Percentiles rank a stretch among this genome's conserved stretches.
Evolutionary conservation across 176 grass and related monocot species (phyloP).

Genomic region (Oryza officinalis): DNA sequence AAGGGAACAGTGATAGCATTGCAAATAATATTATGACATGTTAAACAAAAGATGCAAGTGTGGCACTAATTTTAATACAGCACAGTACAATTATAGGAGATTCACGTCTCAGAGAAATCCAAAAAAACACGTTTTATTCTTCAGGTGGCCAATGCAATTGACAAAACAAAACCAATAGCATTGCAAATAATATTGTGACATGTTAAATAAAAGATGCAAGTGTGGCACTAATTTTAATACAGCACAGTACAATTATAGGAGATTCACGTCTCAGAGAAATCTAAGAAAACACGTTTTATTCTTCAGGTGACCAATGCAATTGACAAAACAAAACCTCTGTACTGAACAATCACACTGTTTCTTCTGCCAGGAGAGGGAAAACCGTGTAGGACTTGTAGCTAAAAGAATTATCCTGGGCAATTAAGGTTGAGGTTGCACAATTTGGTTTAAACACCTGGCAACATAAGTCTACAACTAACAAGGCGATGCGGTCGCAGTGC

Average conservation of each 20-base stretch:
- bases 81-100: not conserved
- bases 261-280: not conserved
- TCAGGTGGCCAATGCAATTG: not conserved
- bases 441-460: not conserved
- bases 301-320: not conserved
- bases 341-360: not conserved
- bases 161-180: too few relatives aligned
- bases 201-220: conserved; percentile 4
- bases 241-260: not conserved
- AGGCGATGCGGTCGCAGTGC: not conserved
- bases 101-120: not conserved
- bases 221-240: not conserved
- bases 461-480: not conserved
- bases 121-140: not conserved
- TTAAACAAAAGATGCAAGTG: conserved; percentile 8
- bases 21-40: not conserved
- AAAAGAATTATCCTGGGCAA: not conserved
- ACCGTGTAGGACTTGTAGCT: not conserved
- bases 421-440: not conserved
- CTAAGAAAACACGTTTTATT: not conserved
- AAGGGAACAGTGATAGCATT: not conserved
- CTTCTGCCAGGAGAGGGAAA: not conserved
- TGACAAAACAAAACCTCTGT: not conserved
- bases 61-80: not conserved
- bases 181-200: not conserved